Evolutionary conservation across 192 early-diverging fungal genomes (phyloP).

Genomic region (Coemansia umbellata): DNA sequence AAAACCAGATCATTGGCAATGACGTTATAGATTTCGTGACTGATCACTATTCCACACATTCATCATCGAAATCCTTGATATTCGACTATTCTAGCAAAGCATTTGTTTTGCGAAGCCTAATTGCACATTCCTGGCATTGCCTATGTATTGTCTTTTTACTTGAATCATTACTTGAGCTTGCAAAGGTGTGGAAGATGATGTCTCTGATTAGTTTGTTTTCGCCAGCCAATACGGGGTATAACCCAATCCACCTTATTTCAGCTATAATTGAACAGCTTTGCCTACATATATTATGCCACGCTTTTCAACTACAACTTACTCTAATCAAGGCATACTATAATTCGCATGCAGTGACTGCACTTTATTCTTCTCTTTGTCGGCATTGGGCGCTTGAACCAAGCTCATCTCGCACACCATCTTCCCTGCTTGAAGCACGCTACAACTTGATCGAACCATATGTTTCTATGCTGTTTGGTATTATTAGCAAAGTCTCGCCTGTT

Average conservation of each 20-base stretch:
- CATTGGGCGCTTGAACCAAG: constrained; percentile 3
- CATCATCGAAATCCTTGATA: not conserved
- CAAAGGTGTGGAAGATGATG: constrained; percentile 8
- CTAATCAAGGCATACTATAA: not conserved
- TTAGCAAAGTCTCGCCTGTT: not conserved
- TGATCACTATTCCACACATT: not conserved
- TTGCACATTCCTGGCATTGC: not conserved
- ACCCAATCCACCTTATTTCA: not conserved
- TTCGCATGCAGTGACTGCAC: constrained; percentile 1
- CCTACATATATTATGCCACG: constrained; percentile 1
- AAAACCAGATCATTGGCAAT: not conserved
- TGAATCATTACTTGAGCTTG: constrained; percentile 4
- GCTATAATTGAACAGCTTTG: not conserved
- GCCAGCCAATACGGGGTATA: not conserved
- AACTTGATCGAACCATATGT: constrained; percentile 10
- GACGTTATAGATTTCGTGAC: not conserved
- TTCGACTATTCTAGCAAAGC: not conserved
- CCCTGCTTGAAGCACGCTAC: constrained; percentile 1
- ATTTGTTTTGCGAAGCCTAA: constrained; percentile 6
- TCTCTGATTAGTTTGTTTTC: constrained; percentile 11
- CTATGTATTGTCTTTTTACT: not conserved
- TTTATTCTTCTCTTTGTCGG: constrained; percentile 11
- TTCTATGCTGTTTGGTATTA: not conserved
- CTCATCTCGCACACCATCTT: constrained; percentile 1
- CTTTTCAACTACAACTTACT: not conserved